Conservation (phyloP, 768 basidiomycete species). For the Boletus patriciae region DNA sequence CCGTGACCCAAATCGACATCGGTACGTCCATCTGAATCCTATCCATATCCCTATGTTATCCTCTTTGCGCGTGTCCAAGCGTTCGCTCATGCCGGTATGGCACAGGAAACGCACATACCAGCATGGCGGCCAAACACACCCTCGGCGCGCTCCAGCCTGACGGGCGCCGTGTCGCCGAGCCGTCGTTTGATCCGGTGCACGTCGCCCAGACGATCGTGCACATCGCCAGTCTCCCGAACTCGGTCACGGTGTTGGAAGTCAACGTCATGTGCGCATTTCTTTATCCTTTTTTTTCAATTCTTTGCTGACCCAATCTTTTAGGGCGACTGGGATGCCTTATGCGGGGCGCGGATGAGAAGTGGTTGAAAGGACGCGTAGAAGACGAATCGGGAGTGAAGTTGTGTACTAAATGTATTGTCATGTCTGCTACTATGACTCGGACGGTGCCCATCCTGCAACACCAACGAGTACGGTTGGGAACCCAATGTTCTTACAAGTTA, state of each 20-base stretch:
- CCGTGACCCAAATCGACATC: slow-evolving; percentile 81
- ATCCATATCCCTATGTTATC: no score
- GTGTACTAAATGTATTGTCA: no score
- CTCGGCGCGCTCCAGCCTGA: slow-evolving; percentile 67
- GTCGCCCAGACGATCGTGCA: slow-evolving; percentile 73
- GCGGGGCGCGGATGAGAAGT: slow-evolving; percentile 42
- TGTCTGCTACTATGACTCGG: background rate
- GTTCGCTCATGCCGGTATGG: background rate
- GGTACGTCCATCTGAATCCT: slow-evolving; percentile 47
- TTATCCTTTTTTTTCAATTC: background rate
- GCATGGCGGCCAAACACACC: slow-evolving; percentile 48
- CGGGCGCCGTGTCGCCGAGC: slow-evolving; percentile 56
- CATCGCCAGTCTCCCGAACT: slow-evolving; percentile 64
- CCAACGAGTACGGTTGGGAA: background rate
- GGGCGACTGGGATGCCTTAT: slow-evolving; percentile 48
- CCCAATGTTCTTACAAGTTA: no score
- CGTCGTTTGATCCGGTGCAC: slow-evolving; percentile 68
- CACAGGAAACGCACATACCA: slow-evolving; percentile 70
- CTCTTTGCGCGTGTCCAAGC: background rate
- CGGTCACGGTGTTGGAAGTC: slow-evolving; percentile 68
- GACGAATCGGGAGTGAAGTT: background rate
- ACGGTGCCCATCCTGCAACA: background rate
- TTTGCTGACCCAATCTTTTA: slow-evolving; percentile 10
- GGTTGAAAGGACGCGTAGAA: background rate
- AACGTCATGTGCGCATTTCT: slow-evolving; percentile 64